These are phyloP conservation scores for Thalassiosira profunda DNA, from an alignment of 108 stramenopile genomes.

Conservation along the genomic window DNA sequence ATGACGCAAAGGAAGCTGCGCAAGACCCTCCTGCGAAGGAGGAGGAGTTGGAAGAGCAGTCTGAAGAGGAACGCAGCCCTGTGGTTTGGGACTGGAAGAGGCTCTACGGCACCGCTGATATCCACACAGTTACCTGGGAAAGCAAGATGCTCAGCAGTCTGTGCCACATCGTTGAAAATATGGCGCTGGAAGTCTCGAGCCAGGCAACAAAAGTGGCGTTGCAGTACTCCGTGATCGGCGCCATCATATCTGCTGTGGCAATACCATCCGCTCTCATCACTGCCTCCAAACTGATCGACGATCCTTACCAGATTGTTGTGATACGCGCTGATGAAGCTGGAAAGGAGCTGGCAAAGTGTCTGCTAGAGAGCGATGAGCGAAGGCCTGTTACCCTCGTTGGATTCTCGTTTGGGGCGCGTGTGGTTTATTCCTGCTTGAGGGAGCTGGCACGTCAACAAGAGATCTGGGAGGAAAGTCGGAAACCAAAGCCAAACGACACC, in stretches of 20 bases:
- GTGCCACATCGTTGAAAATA: slow-evolving; percentile 54
- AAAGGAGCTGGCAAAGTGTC: slow-evolving; percentile 73
- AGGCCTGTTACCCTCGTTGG: slow-evolving; percentile 93
- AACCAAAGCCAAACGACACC: slow-evolving; percentile 1
- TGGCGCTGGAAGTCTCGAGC: slow-evolving; percentile 51
- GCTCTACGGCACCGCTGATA: slow-evolving; percentile 54
- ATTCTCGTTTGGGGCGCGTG: slow-evolving; percentile 91
- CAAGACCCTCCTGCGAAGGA: slow-evolving; percentile 3
- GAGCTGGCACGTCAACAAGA: slow-evolving; percentile 74
- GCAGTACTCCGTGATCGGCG: slow-evolving; percentile 54
- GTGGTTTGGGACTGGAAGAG: slow-evolving; percentile 71
- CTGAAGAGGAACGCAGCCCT: slow-evolving; percentile 24
- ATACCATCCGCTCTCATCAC: slow-evolving; percentile 60
- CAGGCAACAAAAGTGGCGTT: slow-evolving; percentile 58
- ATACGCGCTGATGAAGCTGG: slow-evolving; percentile 90
- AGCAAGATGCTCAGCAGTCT: slow-evolving; percentile 51
- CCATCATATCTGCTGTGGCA: slow-evolving; percentile 61
- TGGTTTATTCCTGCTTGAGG: slow-evolving; percentile 84
- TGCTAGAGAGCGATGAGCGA: slow-evolving; percentile 65
- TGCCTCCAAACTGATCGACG: slow-evolving; percentile 73
- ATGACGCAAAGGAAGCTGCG: background rate
- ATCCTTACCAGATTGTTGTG: slow-evolving; percentile 76
- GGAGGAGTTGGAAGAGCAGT: slow-evolving; percentile 16
- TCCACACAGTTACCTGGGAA: slow-evolving; percentile 76
- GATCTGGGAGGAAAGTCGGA: slow-evolving; percentile 59